These are phyloP conservation scores for Solanum peruvianum DNA, from an alignment of 257 asterid genomes.

Conservation along the genomic window DNA sequence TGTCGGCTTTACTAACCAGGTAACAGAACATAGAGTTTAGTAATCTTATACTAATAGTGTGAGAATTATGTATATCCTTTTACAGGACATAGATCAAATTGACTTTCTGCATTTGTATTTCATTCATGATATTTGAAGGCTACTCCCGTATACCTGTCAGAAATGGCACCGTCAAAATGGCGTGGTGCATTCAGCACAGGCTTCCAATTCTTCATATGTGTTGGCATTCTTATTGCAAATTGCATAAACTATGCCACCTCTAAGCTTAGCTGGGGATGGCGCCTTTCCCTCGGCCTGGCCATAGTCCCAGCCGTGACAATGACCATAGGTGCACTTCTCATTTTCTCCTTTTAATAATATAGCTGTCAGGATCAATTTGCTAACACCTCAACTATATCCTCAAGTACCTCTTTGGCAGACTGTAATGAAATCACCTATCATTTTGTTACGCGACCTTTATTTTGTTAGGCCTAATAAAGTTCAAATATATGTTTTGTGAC, in stretches of 20 bases:
- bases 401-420: background rate
- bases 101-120: background rate
- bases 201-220: constrained; percentile 6
- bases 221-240: background rate
- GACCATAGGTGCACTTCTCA: constrained; percentile 57
- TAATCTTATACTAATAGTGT: background rate
- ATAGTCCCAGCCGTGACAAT: constrained; percentile 62
- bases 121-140: background rate
- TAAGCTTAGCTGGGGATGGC: constrained; percentile 56
- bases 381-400: background rate
- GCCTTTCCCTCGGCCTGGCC: constrained; percentile 63
- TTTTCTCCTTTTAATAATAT: background rate
- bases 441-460: background rate
- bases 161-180: constrained; percentile 12
- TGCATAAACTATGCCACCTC: constrained; percentile 3
- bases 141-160: constrained; percentile 5
- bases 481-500: background rate
- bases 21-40: background rate
- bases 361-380: background rate
- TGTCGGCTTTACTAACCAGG: constrained; percentile 19
- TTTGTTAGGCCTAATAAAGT: background rate
- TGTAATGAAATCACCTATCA: background rate
- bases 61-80: background rate
- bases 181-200: constrained; percentile 11
- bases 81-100: background rate